Percentiles rank a stretch among this genome's conserved stretches.
phyloP scores from a whole-genome alignment of 768 basidiomycete species.

The Amyloporia xantha region DNA sequence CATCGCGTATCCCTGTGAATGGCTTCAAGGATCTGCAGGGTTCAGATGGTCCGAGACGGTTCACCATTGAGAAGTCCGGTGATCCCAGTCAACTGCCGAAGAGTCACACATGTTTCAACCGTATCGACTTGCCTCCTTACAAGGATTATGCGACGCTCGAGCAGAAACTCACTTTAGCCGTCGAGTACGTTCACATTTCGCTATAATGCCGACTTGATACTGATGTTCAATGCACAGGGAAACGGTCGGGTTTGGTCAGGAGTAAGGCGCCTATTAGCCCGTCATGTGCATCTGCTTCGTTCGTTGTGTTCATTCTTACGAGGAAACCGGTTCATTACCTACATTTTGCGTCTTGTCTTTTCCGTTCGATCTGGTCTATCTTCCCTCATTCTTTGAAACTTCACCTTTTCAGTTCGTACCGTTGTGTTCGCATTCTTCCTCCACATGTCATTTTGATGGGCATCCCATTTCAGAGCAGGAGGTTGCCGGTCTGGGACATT shows the following conservation, averaged over 20 bases:
- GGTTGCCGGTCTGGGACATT: background rate
- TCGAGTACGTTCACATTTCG: constrained; percentile 60
- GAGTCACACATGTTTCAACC: constrained; percentile 94
- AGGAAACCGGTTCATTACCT: too few relatives aligned
- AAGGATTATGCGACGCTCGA: constrained; percentile 92
- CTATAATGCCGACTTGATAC: too few relatives aligned
- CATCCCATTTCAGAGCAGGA: too few relatives aligned
- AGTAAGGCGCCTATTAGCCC: constrained; percentile 34
- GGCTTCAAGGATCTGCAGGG: constrained; percentile 99
- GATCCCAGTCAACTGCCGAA: constrained; percentile 96
- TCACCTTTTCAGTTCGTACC: too few relatives aligned
- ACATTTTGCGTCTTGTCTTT: background rate
- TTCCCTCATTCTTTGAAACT: background rate
- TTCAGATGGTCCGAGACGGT: constrained; percentile 92
- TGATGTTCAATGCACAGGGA: too few relatives aligned
- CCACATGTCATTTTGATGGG: too few relatives aligned
- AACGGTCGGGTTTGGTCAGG: constrained; percentile 92
- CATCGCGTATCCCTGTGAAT: constrained; percentile 94
- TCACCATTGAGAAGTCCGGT: constrained; percentile 98
- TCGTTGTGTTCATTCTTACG: background rate
- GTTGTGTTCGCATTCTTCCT: too few relatives aligned
- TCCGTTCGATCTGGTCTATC: background rate
- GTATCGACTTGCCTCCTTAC: constrained; percentile 96
- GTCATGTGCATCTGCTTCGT: too few relatives aligned
- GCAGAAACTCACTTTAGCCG: constrained; percentile 90